Evolutionary conservation across 192 early-diverging fungal species (phyloP), one percentile per base, ranked within the genome.

Genomic region (Dissophora ornata): DNA sequence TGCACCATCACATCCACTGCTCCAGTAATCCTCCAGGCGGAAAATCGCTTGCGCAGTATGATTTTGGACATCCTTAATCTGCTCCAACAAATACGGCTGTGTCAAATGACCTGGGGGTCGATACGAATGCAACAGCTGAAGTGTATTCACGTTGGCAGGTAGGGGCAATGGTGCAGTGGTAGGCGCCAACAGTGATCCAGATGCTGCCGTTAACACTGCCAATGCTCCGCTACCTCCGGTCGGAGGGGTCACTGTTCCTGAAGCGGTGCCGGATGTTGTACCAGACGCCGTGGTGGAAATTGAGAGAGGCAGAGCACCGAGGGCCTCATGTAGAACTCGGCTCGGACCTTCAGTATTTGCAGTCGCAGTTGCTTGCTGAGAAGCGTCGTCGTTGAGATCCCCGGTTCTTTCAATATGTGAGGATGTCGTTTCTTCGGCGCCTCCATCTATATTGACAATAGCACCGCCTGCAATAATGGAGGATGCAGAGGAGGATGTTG

Each of bases 1-100:
- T 16, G 18, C 4, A 33, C 12, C 21, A 30, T 52, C 21, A 5
- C 67, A 18, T 18, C 45, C 46, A 13, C 26, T 53, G 19, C 12
- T 46, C 57, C 73, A 67, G 30, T 77, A 77, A 54, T 77, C 73
- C 11, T 77, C 52, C 12, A 77, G 24, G 6, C 65, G 58, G 40
- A 45, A 46, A 0, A 77, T 49, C 0, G 73, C 65, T 8, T 77
- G 44, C 1, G 52, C 45, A 5, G 53, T 67, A 30, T 77, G 73
- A 24, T 67, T 77, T 22, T 67, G 73, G 1, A 77, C 73, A 62
- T 77, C 73, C 46, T 57, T 53, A 13, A 77, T 41, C 36, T 77
- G 73, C 46, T 77, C 73, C 64, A 77, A 21, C 1, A 67, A 30
- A 52, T 77, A 77, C 7, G 73, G 73, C 44, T 67, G 73, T 6